These are phyloP conservation scores for Clohesyomyces aquaticus DNA, from an alignment of 495 filamentous ascomycete genomes.

Conservation along the genomic window DNA sequence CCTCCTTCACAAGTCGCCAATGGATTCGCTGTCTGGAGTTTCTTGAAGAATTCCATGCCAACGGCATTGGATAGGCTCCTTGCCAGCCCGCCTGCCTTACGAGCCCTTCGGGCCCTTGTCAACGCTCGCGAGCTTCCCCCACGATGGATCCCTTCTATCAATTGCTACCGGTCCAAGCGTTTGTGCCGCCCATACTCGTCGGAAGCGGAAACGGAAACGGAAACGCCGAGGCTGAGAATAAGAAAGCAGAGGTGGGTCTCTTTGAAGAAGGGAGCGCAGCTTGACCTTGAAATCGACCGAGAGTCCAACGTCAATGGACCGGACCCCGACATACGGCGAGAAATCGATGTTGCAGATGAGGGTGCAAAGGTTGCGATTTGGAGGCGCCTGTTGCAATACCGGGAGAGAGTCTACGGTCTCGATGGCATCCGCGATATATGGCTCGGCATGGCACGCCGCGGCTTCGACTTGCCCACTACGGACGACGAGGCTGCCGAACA, in stretches of 20 bases:
- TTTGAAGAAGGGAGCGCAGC: not conserved
- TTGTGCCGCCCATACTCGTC: conserved; percentile 15
- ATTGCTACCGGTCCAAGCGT: conserved; percentile 12
- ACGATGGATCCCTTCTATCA: conserved; percentile 7
- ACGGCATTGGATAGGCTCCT: conserved; percentile 43
- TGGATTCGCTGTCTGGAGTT: conserved; percentile 16
- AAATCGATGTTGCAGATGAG: conserved; percentile 60
- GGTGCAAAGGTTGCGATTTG: conserved; percentile 63
- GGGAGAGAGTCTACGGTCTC: conserved; percentile 62
- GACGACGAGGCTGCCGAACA: conserved; percentile 54
- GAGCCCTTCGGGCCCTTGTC: conserved; percentile 34
- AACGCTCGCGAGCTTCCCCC: conserved; percentile 9
- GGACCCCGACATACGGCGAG: conserved; percentile 29
- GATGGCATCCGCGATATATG: conserved; percentile 65
- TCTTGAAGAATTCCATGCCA: conserved; percentile 31
- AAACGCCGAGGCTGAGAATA: not conserved
- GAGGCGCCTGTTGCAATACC: conserved; percentile 65
- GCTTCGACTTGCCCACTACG: conserved; percentile 54
- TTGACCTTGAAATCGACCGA: conserved; percentile 2
- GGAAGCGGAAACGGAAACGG: not conserved
- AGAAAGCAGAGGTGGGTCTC: not conserved
- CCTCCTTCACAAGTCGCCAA: conserved; percentile 4
- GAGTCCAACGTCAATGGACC: conserved; percentile 1
- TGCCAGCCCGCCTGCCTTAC: conserved; percentile 39
- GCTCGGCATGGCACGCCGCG: conserved; percentile 58